phyloP scores from a whole-genome alignment of 2,329 filamentous ascomycete genomes.

The Aspergillus ruber region DNA sequence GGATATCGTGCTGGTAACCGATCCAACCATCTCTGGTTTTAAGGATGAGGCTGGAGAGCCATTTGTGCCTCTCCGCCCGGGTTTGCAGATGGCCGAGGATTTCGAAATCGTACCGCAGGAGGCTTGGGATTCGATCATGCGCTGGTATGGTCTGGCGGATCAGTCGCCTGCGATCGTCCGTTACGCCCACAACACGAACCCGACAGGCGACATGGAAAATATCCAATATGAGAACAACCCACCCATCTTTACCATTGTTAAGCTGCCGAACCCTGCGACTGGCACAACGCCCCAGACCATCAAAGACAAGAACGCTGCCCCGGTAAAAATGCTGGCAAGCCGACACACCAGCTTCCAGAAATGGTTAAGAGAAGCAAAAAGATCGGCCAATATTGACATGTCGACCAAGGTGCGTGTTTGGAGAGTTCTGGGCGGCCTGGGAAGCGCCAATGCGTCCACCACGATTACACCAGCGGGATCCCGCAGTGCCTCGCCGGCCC shows the following conservation, averaged over 20 bases:
- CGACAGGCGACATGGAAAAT: slow-evolving; percentile 56
- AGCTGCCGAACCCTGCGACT: slow-evolving; percentile 58
- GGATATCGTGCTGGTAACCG: slow-evolving; percentile 62
- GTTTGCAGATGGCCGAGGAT: slow-evolving; percentile 57
- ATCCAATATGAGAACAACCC: slow-evolving; percentile 78
- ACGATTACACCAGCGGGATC: slow-evolving; percentile 40
- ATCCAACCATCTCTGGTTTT: slow-evolving; percentile 30
- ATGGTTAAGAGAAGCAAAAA: slow-evolving; percentile 73
- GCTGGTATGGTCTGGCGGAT: slow-evolving; percentile 72
- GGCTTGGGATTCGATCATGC: slow-evolving; percentile 73
- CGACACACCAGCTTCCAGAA: slow-evolving; percentile 61
- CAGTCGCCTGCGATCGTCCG: slow-evolving; percentile 67
- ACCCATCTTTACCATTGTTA: slow-evolving; percentile 76
- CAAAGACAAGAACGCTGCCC: slow-evolving; percentile 55
- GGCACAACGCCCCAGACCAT: slow-evolving; percentile 54
- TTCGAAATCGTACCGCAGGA: slow-evolving; percentile 71
- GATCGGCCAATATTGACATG: slow-evolving; percentile 58
- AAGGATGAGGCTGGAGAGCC: slow-evolving; percentile 41
- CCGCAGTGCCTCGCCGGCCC: slow-evolving; percentile 39
- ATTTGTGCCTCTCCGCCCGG: slow-evolving; percentile 69
- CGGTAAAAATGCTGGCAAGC: slow-evolving; percentile 64
- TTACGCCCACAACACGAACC: slow-evolving; percentile 65
- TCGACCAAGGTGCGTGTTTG: slow-evolving; percentile 72
- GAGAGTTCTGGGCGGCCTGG: slow-evolving; percentile 49
- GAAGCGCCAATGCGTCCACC: slow-evolving; percentile 39